Conservation (phyloP, 495 filamentous ascomycete species). For the Podospora tetraspora region DNA sequence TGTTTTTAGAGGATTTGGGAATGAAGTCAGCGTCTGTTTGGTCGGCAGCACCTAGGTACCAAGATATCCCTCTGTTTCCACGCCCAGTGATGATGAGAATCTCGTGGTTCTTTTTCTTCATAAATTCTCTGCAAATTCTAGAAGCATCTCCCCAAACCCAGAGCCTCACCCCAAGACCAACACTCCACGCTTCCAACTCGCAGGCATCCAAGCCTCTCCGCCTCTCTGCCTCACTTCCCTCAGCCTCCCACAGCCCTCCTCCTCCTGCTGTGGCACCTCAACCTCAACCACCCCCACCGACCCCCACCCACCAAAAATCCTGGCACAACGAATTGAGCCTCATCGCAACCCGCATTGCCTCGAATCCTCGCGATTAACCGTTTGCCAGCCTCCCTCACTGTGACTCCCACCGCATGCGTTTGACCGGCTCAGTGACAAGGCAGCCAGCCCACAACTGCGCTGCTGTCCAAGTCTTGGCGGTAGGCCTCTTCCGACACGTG, state of each 20-base stretch:
- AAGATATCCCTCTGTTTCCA: too few species aligned
- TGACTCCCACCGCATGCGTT: not conserved
- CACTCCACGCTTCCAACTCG: not conserved
- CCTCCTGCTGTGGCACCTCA: not conserved
- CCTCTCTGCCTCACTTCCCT: not conserved
- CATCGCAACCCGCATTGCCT: not conserved
- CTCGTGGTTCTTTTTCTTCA: not conserved
- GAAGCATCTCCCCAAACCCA: not conserved
- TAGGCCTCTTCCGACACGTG: conserved; percentile 7
- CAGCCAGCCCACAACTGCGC: not conserved
- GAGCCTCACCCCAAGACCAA: not conserved
- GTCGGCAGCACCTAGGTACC: too few species aligned
- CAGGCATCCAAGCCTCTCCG: not conserved
- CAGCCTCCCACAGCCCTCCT: not conserved
- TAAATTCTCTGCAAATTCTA: not conserved
- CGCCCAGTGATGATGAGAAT: not conserved
- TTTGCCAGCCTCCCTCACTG: not conserved
- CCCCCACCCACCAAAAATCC: not conserved
- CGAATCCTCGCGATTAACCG: not conserved
- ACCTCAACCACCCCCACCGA: not conserved
- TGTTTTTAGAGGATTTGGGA: too few species aligned
- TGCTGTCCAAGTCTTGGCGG: not conserved
- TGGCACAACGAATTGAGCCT: not conserved
- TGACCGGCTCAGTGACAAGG: not conserved
- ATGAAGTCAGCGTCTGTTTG: too few species aligned